phyloP scores from a whole-genome alignment of 805 yeast species.

The Myxozyma sirexii region DNA sequence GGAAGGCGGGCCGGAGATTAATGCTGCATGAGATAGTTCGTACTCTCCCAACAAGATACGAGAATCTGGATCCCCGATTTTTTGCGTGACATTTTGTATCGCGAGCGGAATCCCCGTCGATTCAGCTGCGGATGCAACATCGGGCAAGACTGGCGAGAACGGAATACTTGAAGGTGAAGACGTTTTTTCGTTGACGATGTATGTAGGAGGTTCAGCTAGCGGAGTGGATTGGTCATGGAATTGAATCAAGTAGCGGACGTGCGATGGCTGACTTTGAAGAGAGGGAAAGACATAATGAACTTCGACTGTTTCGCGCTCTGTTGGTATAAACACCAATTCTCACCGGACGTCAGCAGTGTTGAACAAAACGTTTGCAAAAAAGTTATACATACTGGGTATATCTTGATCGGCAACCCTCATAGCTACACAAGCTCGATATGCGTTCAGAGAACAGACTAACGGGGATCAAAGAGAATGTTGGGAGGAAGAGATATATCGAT shows the following conservation, averaged over 20 bases:
- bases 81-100: neutral
- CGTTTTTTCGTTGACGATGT: neutral
- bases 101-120: neutral
- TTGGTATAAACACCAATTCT: slow-evolving; percentile 5
- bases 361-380: too few species aligned
- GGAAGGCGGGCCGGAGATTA: slow-evolving; percentile 2
- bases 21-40: neutral
- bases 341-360: neutral
- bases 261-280: neutral
- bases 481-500: too few species aligned
- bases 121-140: neutral
- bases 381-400: neutral
- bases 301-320: neutral
- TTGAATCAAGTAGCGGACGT: neutral
- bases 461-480: too few species aligned
- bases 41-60: slow-evolving; percentile 2
- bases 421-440: too few species aligned
- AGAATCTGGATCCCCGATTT: slow-evolving; percentile 2
- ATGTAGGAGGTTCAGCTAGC: neutral
- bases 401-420: neutral
- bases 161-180: neutral
- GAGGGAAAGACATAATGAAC: neutral
- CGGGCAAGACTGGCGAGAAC: neutral
- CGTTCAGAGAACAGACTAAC: too few species aligned
- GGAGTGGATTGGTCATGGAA: neutral